Evolutionary conservation across 352 stramenopile genomes (phyloP).

Genomic region (Globisporangium solare): DNA sequence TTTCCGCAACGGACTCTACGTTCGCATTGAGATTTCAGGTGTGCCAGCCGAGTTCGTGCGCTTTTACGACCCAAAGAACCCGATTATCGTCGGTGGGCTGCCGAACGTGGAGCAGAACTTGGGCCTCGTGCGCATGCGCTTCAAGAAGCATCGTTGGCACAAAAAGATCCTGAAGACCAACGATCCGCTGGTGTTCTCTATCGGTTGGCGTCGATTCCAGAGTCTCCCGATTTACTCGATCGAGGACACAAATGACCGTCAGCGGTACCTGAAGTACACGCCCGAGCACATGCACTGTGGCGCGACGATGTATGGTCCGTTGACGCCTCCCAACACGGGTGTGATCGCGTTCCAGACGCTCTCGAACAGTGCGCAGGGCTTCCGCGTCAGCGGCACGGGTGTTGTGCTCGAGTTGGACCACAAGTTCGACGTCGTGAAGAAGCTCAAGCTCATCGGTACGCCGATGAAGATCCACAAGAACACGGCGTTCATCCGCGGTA

Average conservation of each 20-base stretch:
- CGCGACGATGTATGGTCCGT: conserved; percentile 95
- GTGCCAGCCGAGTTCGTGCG: conserved; percentile 95
- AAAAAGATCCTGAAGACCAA: conserved; percentile 97
- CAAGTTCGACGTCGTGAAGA: conserved; percentile 99
- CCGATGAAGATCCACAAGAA: conserved; percentile 99
- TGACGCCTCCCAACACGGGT: conserved; percentile 96
- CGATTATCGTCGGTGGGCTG: conserved; percentile 92
- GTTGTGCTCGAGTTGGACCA: conserved; percentile 97
- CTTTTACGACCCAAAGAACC: conserved; percentile 89
- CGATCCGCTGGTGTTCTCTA: conserved; percentile 97
- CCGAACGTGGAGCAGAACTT: conserved; percentile 94
- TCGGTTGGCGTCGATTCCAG: conserved; percentile 99
- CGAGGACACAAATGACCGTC: conserved; percentile 96
- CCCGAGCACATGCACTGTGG: conserved; percentile 99
- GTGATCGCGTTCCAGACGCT: conserved; percentile 97
- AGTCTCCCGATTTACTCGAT: conserved; percentile 98
- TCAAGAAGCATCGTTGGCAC: conserved; percentile 99
- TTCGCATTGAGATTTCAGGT: conserved; percentile 94
- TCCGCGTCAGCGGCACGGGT: conserved; percentile 97
- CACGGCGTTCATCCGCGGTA: conserved; percentile 97
- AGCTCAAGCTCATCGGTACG: conserved; percentile 99
- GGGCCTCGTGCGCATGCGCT: conserved; percentile 94
- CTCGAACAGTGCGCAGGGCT: conserved; percentile 88
- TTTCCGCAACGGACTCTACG: conserved; percentile 96
- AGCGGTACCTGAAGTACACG: conserved; percentile 98